Evolutionary conservation across 2,329 filamentous ascomycete genomes (phyloP), one percentile per base, ranked within the genome.

Genomic region (Apiospora koreana): DNA sequence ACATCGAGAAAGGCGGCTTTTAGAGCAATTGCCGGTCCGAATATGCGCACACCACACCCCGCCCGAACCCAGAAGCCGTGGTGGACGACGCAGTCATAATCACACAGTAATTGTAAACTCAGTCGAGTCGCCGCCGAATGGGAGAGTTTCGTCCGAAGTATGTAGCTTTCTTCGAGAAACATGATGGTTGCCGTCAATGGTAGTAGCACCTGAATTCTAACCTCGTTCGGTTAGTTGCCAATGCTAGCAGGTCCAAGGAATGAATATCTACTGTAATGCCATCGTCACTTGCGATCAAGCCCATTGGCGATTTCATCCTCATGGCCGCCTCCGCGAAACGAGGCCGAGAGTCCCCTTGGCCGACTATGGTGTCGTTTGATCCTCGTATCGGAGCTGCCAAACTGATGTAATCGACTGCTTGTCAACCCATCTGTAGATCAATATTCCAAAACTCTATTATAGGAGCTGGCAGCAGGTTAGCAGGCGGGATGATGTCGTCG

Each of bases 401-500:
- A 62, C 31, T 62, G 54, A 62, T 62, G 54, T 62, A 62, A 62
- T 62, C 54, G 31, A 38, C 18, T 62, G 54, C 54, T 62, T 21
- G 38, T 62, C 31, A n/a, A 35, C 18, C 18, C 9, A 62, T 38
- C 25, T n/a, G 54, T 38, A 62, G 31, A 62, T 38, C 28, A 12
- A 9, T 31, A n/a, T 8, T n/a, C 31, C 31, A 8, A 62, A 62
- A 62, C 28, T 62, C 54, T 62, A 38, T 35, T 28, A 38, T 16
- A n/a, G 21, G 35, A 38, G 28, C 54, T 31, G 31, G 54, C 54
- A 10, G 50, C 50, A 35, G 21, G 16, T 58, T 38, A 38, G 50
- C 8, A 35, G 28, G 50, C 28, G 28, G 28, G 50, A 58, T 58
- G 50, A 58, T 58, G 50, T 58, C 28, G 50, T 58, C 50, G 28